Evolutionary conservation across 2,329 filamentous ascomycete genomes (phyloP), one percentile per base, ranked within the genome.

Genomic region (Hypoxylon sp.): DNA sequence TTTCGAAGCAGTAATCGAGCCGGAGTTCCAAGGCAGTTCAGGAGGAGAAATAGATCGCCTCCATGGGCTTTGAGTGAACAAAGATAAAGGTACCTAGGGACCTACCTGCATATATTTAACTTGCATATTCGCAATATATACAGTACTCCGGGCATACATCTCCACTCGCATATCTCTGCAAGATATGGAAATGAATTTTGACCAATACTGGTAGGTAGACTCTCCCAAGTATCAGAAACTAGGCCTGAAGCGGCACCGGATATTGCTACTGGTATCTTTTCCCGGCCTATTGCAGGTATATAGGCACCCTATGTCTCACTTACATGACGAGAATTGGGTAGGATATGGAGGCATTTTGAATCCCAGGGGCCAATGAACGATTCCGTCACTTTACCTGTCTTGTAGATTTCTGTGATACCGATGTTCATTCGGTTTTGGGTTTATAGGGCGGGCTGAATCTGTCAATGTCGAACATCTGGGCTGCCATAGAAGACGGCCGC

Each of bases 371-470:
- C 48, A 63, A 55, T 63, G 52, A 44, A 22, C 19, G 33, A 39
- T 29, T 39, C n/a, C n/a, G n/a, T n/a, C 14, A 39, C 61, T 26
- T 61, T 31, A 24, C 13, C 29, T 67, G 47, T 54, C 19, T 39
- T 64, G 37, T 33, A 57, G 39, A 63, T 47, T 51, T 51, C 59
- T 44, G 63, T 63, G 58, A 69, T 60, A 56, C 42, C 39, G 51
- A 50, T 33, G 42, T 65, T 33, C 46, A 52, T 37, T 61, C 55
- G 50, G 51, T 14, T 39, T 46, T 33, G 53, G 35, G n/a, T 53
- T 57, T n/a, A n/a, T 46, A 31, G 50, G 26, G 33, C 47, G 44
- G 53, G 39, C 61, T 47, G 52, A 68, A 51, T 54, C 24, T 53
- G 54, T 33, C 24, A 24, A 11, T 42, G 35, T 33, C 57, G 48